Conservation (phyloP, 305 asterid genomes). For the Fraxinus dipetala region DNA sequence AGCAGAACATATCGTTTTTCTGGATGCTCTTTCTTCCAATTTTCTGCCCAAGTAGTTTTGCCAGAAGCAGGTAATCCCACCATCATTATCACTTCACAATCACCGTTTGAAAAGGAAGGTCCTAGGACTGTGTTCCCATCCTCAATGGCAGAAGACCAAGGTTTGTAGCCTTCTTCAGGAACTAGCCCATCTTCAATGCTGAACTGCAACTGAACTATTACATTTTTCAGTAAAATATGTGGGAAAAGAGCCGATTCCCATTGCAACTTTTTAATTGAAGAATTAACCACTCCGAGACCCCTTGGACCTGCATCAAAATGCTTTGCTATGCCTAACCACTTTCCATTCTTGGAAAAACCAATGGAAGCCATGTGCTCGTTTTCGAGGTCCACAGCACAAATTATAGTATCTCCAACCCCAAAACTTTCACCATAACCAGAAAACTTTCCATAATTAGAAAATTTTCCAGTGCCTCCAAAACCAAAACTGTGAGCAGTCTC, state of each 20-base stretch:
- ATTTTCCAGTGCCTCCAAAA: constrained; percentile 49
- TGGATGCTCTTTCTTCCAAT: constrained; percentile 45
- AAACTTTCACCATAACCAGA: constrained; percentile 42
- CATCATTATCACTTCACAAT: constrained; percentile 60
- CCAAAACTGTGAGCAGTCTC: constrained; percentile 51
- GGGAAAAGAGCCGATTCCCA: constrained; percentile 58
- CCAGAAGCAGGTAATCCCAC: constrained; percentile 69
- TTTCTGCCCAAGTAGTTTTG: constrained; percentile 67
- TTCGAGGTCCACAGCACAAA: constrained; percentile 52
- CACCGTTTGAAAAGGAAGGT: constrained; percentile 36
- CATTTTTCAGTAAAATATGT: constrained; percentile 58
- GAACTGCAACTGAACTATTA: constrained; percentile 49
- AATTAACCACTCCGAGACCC: constrained; percentile 41
- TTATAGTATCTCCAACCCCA: constrained; percentile 50
- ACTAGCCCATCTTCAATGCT: constrained; percentile 46
- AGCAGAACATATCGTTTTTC: constrained; percentile 60
- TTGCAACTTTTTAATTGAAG: constrained; percentile 23
- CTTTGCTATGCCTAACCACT: constrained; percentile 53
- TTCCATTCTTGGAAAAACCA: constrained; percentile 55
- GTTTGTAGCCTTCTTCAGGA: constrained; percentile 46
- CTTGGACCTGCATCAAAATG: constrained; percentile 47
- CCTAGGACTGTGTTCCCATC: constrained; percentile 46
- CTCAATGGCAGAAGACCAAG: constrained; percentile 45
- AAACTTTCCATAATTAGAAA: constrained; percentile 39
- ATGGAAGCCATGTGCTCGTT: constrained; percentile 45